Conservation (phyloP, 306 rosid genomes). For the Carpinus fangiana region DNA sequence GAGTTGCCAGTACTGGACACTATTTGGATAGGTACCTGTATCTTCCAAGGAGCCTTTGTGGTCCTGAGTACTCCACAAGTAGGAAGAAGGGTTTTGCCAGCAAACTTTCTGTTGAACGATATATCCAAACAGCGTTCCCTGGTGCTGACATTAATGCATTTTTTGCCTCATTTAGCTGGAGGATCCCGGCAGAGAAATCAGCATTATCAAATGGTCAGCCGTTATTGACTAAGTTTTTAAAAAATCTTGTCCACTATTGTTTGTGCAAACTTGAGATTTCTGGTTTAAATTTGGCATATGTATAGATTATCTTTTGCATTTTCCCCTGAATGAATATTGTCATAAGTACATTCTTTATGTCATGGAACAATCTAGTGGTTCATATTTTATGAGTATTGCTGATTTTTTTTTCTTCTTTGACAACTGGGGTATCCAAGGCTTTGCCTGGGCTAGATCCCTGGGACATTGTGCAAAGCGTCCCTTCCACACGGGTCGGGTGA, state of each 20-base stretch:
- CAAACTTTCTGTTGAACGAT: slow-evolving; percentile 72
- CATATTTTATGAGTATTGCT: not conserved
- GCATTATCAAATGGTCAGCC: slow-evolving; percentile 45
- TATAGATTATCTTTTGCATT: not conserved
- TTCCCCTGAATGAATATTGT: not conserved
- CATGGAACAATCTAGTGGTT: not conserved
- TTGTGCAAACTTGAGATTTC: not conserved
- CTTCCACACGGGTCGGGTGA: too few species aligned
- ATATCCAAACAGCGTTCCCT: slow-evolving; percentile 47
- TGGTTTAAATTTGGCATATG: not conserved
- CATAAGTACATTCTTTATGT: not conserved
- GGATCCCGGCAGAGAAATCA: slow-evolving; percentile 52
- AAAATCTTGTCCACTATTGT: not conserved
- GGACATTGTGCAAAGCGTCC: too few species aligned
- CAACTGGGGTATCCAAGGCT: too few species aligned
- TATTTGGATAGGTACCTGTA: slow-evolving; percentile 80
- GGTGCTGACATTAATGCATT: slow-evolving; percentile 45
- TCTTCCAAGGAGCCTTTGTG: slow-evolving; percentile 47
- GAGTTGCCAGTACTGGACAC: slow-evolving; percentile 49
- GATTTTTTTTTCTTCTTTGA: too few species aligned
- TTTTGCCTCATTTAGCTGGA: slow-evolving; percentile 77
- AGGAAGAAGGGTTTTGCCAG: slow-evolving; percentile 54
- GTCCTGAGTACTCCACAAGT: slow-evolving; percentile 5
- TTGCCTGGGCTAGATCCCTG: too few species aligned
- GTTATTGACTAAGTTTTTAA: not conserved